phyloP scores from a whole-genome alignment of 257 asterid species.

The Echium plantagineum region DNA sequence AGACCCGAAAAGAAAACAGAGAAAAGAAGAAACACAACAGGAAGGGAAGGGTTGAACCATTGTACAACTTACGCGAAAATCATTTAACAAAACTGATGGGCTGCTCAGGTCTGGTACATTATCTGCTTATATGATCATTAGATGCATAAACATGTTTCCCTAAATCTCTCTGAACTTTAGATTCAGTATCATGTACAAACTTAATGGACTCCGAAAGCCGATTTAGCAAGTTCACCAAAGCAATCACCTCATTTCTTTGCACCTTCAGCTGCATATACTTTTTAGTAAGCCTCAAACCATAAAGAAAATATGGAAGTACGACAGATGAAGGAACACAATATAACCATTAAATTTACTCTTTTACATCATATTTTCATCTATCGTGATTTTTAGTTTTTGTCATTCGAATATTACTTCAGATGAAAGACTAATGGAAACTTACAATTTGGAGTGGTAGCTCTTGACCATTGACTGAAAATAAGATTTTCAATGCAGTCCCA shows the following conservation, averaged over 20 bases:
- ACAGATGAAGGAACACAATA: neutral
- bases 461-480: constrained; percentile 31
- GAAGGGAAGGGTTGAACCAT: too few species aligned
- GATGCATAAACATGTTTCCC: constrained; percentile 1
- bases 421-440: constrained; percentile 12
- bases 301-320: neutral
- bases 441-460: constrained; percentile 21
- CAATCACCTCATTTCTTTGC: constrained; percentile 65
- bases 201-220: constrained; percentile 52
- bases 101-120: neutral
- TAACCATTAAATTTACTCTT: neutral
- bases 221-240: constrained; percentile 44
- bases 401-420: neutral
- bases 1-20: too few species aligned
- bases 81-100: neutral
- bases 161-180: constrained; percentile 7
- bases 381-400: neutral
- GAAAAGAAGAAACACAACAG: too few species aligned
- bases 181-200: constrained; percentile 36
- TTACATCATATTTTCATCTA: neutral
- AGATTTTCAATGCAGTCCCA: constrained; percentile 46
- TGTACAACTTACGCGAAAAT: too few species aligned
- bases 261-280: constrained; percentile 33
- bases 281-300: constrained; percentile 1
- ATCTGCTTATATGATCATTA: neutral